Evolutionary conservation across 345 rosid species (phyloP).

Genomic region (Jatropha curcas): DNA sequence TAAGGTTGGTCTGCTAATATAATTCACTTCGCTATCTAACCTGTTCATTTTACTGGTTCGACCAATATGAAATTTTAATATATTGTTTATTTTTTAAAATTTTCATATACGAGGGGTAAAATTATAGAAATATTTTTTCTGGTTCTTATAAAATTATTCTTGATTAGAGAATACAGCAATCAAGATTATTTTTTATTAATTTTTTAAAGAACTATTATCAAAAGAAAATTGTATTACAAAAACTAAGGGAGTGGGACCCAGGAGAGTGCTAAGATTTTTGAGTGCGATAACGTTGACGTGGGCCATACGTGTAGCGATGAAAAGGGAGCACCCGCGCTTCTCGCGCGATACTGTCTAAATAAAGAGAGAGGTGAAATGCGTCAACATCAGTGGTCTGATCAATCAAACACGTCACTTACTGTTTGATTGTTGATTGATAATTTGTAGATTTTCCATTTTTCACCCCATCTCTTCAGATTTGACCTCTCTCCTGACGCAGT

Average conservation of each 20-base stretch:
- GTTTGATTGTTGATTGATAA: background rate
- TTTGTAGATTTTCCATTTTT: slow-evolving; percentile 9
- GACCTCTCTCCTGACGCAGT: slow-evolving; percentile 26
- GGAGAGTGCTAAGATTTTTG: background rate
- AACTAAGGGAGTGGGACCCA: background rate
- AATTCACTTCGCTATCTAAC: too few relatives aligned
- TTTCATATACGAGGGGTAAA: background rate
- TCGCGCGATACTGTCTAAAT: slow-evolving; percentile 46
- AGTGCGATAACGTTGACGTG: background rate
- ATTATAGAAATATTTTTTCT: too few relatives aligned
- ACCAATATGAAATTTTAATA: too few relatives aligned
- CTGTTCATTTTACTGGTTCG: too few relatives aligned
- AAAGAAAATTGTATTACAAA: too few relatives aligned
- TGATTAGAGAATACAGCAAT: too few relatives aligned
- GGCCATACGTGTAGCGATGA: background rate
- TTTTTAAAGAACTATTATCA: too few relatives aligned
- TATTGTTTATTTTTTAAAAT: too few relatives aligned
- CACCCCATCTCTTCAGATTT: slow-evolving; percentile 13
- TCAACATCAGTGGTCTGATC: slow-evolving; percentile 33
- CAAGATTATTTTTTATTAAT: too few relatives aligned
- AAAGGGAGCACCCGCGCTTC: slow-evolving; percentile 48
- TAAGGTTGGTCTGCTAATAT: too few relatives aligned
- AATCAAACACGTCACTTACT: slow-evolving; percentile 25
- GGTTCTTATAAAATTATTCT: too few relatives aligned
- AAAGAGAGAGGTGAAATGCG: background rate